Evolutionary conservation across 345 rosid species (phyloP), one percentile per base, ranked within the genome.

Genomic region (Camelina sativa): DNA sequence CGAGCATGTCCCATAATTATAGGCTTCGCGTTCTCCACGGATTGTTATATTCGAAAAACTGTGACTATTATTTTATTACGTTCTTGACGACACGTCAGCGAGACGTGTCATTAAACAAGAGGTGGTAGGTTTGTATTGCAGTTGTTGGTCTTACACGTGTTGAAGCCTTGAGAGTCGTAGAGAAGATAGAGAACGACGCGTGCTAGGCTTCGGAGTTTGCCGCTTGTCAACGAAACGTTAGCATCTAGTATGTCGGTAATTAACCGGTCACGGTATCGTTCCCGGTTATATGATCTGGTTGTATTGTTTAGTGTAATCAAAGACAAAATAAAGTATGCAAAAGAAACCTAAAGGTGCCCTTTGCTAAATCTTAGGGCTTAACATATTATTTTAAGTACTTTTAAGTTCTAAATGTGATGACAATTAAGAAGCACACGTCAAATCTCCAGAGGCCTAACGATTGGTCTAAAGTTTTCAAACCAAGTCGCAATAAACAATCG

Each of bases 101-200:
- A 10, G 2, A 77, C 62, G 72, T 77, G 76, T 65, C 54, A 7
- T 2, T 16, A 48, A 64, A 20, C 61, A 15, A 71, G 67, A 64
- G 80, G 80, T 71, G 40, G 61, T 77, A 56, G 17, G 76, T 71
- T 64, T 77, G 62, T 71, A 67, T 64, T 50, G 28, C 47, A 70
- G 22, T 28, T 65, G 8, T 13, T 48, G 6, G 11, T 47, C 48
- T 19, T 38, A 65, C 76, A 77, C 80, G 80, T 64, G 72, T 63
- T 13, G 56, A n/a, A 75, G 58, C 17, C 1, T 22, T 61, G 41
- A 68, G 57, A 69, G 63, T 12, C 57, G 59, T 63, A 35, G 30
- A 70, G n/a, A 40, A 56, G 61, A 37, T 55, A 5, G 7, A 5
- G 7, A 22, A 3, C 32, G 75, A 69, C 75, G 11, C 60, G 75